phyloP scores from a whole-genome alignment of 192 early-diverging fungal species.

The Backusella parvicylindrica region DNA sequence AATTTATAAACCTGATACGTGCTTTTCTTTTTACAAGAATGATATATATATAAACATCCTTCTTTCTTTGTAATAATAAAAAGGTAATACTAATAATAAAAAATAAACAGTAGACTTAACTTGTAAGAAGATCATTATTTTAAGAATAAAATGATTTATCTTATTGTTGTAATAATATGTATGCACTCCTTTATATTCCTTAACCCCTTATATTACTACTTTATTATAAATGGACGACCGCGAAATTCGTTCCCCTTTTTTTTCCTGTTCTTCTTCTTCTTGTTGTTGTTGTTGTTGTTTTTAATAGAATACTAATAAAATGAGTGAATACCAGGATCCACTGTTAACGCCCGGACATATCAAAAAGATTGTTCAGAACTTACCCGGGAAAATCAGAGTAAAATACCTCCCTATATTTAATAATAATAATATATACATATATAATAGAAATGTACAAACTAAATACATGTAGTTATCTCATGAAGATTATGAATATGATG shows the following conservation, averaged over 20 bases:
- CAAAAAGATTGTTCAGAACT: slow-evolving; percentile 48
- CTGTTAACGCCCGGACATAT: slow-evolving; percentile 48
- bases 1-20: too few species aligned
- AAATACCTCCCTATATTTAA: not conserved
- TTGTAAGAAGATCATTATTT: too few species aligned
- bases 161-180: not conserved
- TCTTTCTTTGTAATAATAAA: too few species aligned
- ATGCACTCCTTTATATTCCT: not conserved
- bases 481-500: slow-evolving; percentile 47
- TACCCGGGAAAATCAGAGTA: slow-evolving; percentile 51
- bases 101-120: too few species aligned
- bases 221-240: not conserved
- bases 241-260: not conserved
- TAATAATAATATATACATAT: not conserved
- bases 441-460: slow-evolving; percentile 40
- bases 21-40: too few species aligned
- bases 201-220: not conserved
- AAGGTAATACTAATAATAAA: too few species aligned
- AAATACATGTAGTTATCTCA: slow-evolving; percentile 24
- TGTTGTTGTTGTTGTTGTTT: not conserved
- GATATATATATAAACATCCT: too few species aligned
- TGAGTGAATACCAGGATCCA: slow-evolving; percentile 43
- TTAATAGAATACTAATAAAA: not conserved
- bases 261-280: not conserved
- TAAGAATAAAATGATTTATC: not conserved